Base-by-base conservation (phyloP, 768 basidiomycete genomes). In the Amanita exitialis region DNA sequence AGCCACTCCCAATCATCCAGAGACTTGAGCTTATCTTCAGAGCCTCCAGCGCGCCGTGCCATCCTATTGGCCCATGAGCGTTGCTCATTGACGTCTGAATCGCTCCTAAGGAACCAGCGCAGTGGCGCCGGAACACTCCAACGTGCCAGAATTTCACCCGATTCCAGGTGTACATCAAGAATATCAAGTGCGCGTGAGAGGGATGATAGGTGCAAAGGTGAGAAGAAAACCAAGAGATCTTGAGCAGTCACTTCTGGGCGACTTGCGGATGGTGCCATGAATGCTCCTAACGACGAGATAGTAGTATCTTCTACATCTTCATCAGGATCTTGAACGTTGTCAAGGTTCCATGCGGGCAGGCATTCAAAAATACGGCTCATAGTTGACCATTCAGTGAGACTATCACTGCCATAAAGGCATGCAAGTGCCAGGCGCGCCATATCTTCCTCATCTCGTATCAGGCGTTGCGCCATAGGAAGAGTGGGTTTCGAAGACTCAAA, bases 311-410 rank as follows among this genome's bases (percentile, higher is more conserved):
- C 83, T 46, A 80, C 80, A 53, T 90, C 90, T 44, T 74, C 78
- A 52, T 87, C 77, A 37, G 75, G 74, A 43, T 83, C 78, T 36
- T 74, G 77, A n/a, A 73, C 74, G 37, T 64, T 63, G 3, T 71
- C 55, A 38, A 82, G 70, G 51, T 82, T 83, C 90, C 94, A 96
- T 3, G 85, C 95, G 0, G 95, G 95, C 28, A 98, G 74, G 62
- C 94, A 99, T 62, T 99, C 95, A 63, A 99, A 97, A 46, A 99
- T 89, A 28, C 73, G 71, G 56, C 86, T 90, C 93, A 96, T 97
- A 3, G 72, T 82, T 0, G 80, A 61, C 90, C 90, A 95, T 56
- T 83, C 75, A 52, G 80, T 72, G 30, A 83, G 66, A 50, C 76
- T 77, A 53, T 81, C 75, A 58, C 79, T 86, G 12, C 92, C 92